Conservation (phyloP, 495 filamentous ascomycete species). For the Xylaria intraflava region DNA sequence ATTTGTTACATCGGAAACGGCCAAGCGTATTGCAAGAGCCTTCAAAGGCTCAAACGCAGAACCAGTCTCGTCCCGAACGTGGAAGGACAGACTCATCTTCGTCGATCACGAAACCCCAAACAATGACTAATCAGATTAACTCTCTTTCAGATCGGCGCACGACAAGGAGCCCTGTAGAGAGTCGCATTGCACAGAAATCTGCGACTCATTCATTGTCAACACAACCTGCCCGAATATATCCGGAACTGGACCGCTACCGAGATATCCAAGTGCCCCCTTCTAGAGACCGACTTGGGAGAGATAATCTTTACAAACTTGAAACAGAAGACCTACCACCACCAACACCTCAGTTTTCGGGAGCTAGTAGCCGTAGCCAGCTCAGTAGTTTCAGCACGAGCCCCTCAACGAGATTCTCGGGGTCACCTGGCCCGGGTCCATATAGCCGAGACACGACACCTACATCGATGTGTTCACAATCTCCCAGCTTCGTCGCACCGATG, state of each 20-base stretch:
- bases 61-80: conserved; percentile 28
- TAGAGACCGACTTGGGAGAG: conserved; percentile 24
- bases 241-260: conserved; percentile 51
- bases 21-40: conserved; percentile 38
- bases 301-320: conserved; percentile 40
- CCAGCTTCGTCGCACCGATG: conserved; percentile 58
- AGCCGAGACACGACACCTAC: conserved; percentile 90
- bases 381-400: conserved; percentile 68
- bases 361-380: conserved; percentile 41
- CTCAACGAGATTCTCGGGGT: conserved; percentile 90
- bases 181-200: conserved; percentile 27
- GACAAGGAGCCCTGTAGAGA: conserved; percentile 35
- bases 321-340: conserved; percentile 60
- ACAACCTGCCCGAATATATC: conserved; percentile 39
- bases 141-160: conserved; percentile 31
- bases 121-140: conserved; percentile 20
- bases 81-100: conserved; percentile 34
- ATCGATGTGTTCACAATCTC: conserved; percentile 94
- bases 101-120: conserved; percentile 30
- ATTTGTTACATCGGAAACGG: conserved; percentile 42
- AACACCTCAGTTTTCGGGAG: conserved; percentile 54
- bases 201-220: conserved; percentile 26
- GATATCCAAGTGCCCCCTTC: conserved; percentile 23
- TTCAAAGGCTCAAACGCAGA: conserved; percentile 14
- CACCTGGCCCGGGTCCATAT: conserved; percentile 72